Base-by-base conservation (phyloP, 495 filamentous ascomycete species). In the Cudoniella acicularis region DNA sequence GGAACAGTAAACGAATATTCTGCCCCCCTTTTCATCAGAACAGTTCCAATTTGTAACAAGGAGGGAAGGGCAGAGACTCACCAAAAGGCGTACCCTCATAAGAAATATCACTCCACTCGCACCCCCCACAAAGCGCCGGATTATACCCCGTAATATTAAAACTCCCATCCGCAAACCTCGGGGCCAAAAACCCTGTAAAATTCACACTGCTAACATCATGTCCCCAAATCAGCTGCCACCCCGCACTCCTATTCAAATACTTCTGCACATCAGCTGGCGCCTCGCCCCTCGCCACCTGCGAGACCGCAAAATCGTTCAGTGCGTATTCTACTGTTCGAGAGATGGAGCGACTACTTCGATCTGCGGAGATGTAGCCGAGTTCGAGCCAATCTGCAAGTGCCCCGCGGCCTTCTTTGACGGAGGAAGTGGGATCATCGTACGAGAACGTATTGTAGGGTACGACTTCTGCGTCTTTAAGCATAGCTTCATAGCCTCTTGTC, bases 221-320 rank as follows among this genome's bases (percentile, higher is more conserved):
- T 0, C 85, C 88, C 55, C 55, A 63, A 1, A 64, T 80, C 54
- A 86, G 81, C 45, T 87, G 79, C 1, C 73, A 64, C 24, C 86
- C 87, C 87, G 90, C 73, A 53, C 83, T 83, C 1, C 85, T 79
- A 23, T 70, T 70, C 8, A 80, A 68, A 60, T 88, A 90, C 66
- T 87, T 88, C 26, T 81, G 75, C 21, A 74, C 70, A 60, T 87
- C 84, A 8, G 60, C 64, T 0, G 68, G 59, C 2, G 78, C 80
- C 42, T 87, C 66, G 54, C 25, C 84, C 78, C 8, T 79, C 79
- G 51, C 56, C 0, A 90, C 80, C 60, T 85, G 77, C 0, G 86
- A 72, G 53, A 91, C 85, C 58, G 80, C 83, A 64, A 87, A 92
- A 68, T 92, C 88, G 61, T 90, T 85, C 65, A 91, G 88, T 2